Conservation (phyloP, 108 stramenopile species). For the Stephanodiscus triporus region DNA sequence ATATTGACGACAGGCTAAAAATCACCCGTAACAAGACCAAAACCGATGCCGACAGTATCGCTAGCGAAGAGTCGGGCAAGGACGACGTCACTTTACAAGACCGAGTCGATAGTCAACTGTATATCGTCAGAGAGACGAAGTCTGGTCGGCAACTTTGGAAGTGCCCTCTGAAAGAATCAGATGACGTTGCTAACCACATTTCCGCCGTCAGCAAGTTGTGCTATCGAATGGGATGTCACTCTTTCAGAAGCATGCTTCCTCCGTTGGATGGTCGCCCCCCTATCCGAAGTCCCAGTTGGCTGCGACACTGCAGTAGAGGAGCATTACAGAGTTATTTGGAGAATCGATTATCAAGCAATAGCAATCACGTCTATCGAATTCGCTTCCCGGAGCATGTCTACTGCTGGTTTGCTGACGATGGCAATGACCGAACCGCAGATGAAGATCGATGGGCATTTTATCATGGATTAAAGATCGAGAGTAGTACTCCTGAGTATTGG, state of each 20-base stretch:
- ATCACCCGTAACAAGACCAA: neutral
- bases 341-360: neutral
- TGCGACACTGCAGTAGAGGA: constrained; percentile 6
- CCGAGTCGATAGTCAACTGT: constrained; percentile 23
- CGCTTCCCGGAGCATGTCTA: constrained; percentile 75
- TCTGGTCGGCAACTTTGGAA: constrained; percentile 27
- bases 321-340: constrained; percentile 10
- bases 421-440: constrained; percentile 24
- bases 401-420: constrained; percentile 52
- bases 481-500: constrained; percentile 37
- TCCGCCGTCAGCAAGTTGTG: neutral
- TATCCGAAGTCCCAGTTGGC: constrained; percentile 19
- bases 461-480: constrained; percentile 54
- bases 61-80: constrained; percentile 8
- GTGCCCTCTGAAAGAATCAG: constrained; percentile 13
- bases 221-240: constrained; percentile 15
- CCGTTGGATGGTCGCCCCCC: constrained; percentile 14
- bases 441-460: constrained; percentile 79
- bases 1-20: no score
- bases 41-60: constrained; percentile 18
- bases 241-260: constrained; percentile 31
- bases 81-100: constrained; percentile 8
- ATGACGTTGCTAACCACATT: constrained; percentile 14
- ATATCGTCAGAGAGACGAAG: constrained; percentile 24
- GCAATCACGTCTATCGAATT: neutral